A percentile compares a stretch with the other conserved stretches of the same genome.
phyloP scores from a whole-genome alignment of 495 filamentous ascomycete species.

The Usnea hakonensis region DNA sequence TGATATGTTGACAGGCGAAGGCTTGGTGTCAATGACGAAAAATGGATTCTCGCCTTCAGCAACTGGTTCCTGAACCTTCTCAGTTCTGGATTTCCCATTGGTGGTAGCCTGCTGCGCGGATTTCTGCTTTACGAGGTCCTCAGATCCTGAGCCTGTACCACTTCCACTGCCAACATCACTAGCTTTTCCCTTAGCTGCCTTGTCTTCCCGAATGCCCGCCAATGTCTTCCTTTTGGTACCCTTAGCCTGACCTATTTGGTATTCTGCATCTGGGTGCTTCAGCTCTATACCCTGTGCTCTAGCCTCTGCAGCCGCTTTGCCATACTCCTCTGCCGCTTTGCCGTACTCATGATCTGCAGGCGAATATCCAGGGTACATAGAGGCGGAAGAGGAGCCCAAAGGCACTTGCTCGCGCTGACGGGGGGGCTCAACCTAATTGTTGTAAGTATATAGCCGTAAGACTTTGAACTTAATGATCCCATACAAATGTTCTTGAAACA shows the following conservation, averaged over 20 bases:
- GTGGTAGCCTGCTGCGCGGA: background rate
- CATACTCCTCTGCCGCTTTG: slow-evolving; percentile 26
- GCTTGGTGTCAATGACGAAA: slow-evolving; percentile 26
- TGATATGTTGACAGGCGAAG: slow-evolving; percentile 22
- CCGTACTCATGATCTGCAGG: slow-evolving; percentile 25
- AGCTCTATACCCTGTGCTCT: slow-evolving; percentile 22
- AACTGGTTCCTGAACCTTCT: slow-evolving; percentile 4
- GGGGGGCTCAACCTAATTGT: slow-evolving; percentile 18
- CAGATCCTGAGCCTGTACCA: background rate
- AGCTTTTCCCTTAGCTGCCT: slow-evolving; percentile 6
- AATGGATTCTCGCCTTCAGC: slow-evolving; percentile 13
- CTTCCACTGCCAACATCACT: slow-evolving; percentile 16
- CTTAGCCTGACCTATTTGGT: slow-evolving; percentile 25
- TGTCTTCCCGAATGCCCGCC: slow-evolving; percentile 5
- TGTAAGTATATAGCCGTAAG: background rate
- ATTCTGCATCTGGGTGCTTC: slow-evolving; percentile 19
- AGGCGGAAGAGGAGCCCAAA: slow-evolving; percentile 26
- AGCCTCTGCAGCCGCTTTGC: slow-evolving; percentile 17
- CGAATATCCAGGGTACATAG: slow-evolving; percentile 30
- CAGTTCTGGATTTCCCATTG: slow-evolving; percentile 5
- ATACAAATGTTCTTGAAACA: slow-evolving; percentile 23
- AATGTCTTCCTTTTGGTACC: slow-evolving; percentile 17
- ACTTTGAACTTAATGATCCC: background rate
- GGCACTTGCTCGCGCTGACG: slow-evolving; percentile 26
- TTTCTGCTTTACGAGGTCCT: background rate